Base-by-base conservation (phyloP, 2,329 filamentous ascomycete species). In the Apiospora rasikravindrae region DNA sequence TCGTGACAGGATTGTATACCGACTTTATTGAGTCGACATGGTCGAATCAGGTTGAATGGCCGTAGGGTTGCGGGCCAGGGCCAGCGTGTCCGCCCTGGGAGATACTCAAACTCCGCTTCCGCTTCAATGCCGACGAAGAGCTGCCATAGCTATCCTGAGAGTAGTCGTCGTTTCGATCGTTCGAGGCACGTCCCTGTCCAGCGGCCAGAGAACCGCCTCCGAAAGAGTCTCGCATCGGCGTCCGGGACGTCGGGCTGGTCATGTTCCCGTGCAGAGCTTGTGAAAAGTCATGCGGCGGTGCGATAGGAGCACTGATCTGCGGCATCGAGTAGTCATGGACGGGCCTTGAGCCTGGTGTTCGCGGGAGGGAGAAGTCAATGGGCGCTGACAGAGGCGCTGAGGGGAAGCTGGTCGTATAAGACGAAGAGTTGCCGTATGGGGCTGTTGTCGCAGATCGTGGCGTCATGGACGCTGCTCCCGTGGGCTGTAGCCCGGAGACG, bases 221-320 rank as follows among this genome's bases (percentile, higher is more conserved):
- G 73, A 86, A 87, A 0, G 81, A 80, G 72, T 86, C 85, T 71
- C 84, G 81, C 79, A 87, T 84, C 13, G 85, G 83, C 5, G 85
- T 86, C 73, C 84, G 79, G 16, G 82, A 79, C 70, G 74, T 80
- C 24, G 82, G 80, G 70, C 76, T 80, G 4, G 78, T 75, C 77
- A 86, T 80, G 76, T 78, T 83, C 8, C 82, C 83, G 51, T 86
- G 84, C 72, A 87, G 83, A 6, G 85, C 84, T 72, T 86, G 84
- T 2, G 83, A 82, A 74, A 89, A 89, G 70, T 90, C 88, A 70
- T 84, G 84, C 0, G 88, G 81, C 4, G 87, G 84, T 3, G 85
- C 84, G 71, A 89, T 88, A 0, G 87, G 87, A 2, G 88, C 86
- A 76, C 85, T 88, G 81, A 89, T 83, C 76, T 89, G 88, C 2